Base-by-base conservation (phyloP, 1,139 yeast genomes). In the Scheffersomyces titani region DNA sequence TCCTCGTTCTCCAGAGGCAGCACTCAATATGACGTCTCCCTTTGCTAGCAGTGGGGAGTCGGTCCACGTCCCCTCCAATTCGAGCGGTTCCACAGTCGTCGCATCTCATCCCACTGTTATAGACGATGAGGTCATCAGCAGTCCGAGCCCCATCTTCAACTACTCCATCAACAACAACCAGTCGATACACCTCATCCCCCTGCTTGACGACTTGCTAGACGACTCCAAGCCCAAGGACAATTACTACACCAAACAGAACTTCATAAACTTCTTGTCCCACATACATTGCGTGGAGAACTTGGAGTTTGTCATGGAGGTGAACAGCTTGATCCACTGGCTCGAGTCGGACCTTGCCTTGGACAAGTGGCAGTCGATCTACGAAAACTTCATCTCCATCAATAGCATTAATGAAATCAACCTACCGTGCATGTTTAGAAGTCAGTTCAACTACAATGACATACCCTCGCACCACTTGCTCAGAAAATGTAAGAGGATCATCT, bases 271-370 rank as follows among this genome's bases (percentile, higher is more conserved):
- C 57, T 68, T 77, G 50, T 56, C 63, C 44, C 58, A 65, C 44
- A 68, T 70, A 36, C 81, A 76, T 59, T 75, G 80, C 62, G 62
- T 71, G 50, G 81, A 77, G 57, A 76, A 76, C 62, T 68, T 71
- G 52, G 77, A 75, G 60, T 76, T 74, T 54, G 63, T 76, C 16
- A 56, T 70, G 49, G 76, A 74, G 52, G 64, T 76, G 46, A 71
- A 73, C 58, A 59, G 61, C 19, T 72, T 66, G 51, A 58, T 67
- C 48, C 55, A 55, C n/a, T n/a, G 19, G 6, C n/a, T 46, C 3
- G 49, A 19, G n/a, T 46, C 49, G 49, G 24, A 20, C 19, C 49
- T 19, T 3, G 49, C 49, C 22, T 53, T 68, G 18, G 58, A 52
- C 58, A 57, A 50, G 62, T 77, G 81, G 81, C 55, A 61, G 24